Percentiles rank a stretch among this genome's conserved stretches.
Conservation (phyloP, 2,329 filamentous ascomycete species). For the Hymenoscyphus occultus region DNA sequence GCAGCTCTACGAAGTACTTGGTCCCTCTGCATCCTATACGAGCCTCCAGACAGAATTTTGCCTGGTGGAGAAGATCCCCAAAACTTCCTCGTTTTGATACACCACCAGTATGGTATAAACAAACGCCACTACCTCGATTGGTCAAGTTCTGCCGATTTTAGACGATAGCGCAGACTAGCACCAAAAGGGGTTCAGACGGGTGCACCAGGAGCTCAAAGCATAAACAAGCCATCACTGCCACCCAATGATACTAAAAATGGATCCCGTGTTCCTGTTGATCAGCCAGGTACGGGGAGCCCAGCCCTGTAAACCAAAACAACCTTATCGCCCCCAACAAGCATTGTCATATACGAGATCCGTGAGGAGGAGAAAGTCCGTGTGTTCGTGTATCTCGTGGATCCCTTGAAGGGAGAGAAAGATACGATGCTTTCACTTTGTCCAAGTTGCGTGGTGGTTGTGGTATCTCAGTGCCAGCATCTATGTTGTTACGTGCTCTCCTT, state of each 20-base stretch:
- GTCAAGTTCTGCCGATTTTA: not conserved
- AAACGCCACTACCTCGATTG: not conserved
- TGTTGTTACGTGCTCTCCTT: not conserved
- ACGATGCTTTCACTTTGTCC: not conserved
- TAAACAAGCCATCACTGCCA: not conserved
- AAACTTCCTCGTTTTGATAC: too few species aligned
- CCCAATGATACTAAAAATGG: not conserved
- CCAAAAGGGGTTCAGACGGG: not conserved
- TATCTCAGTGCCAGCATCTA: not conserved
- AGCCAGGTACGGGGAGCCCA: not conserved
- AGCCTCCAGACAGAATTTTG: not conserved
- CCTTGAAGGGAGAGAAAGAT: not conserved
- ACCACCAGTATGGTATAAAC: not conserved
- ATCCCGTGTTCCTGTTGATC: not conserved
- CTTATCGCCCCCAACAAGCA: not conserved
- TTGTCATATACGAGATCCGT: not conserved
- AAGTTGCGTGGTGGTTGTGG: not conserved
- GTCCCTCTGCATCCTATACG: not conserved
- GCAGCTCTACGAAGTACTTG: too few species aligned
- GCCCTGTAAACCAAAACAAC: not conserved
- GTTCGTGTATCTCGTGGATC: not conserved
- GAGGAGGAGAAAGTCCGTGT: not conserved
- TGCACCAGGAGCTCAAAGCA: not conserved
- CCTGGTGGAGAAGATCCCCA: not conserved
- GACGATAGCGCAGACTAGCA: not conserved